A percentile compares a stretch with the other conserved stretches of the same genome.
These are phyloP conservation scores for Trichophyton benhamiae DNA, from an alignment of 2,329 filamentous ascomycete genomes.

Conservation along the genomic window DNA sequence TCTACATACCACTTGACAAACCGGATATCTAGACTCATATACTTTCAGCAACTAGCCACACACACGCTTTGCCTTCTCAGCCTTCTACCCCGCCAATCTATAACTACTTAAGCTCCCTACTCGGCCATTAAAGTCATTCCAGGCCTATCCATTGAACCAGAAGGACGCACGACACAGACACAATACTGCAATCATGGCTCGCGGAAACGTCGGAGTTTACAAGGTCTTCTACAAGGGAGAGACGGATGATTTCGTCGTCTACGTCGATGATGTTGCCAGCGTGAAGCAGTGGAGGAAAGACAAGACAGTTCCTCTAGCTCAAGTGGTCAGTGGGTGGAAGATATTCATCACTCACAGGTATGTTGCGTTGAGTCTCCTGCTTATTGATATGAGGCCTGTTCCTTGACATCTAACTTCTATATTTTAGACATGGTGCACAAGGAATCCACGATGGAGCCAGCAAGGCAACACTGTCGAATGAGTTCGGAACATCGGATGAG, in stretches of 20 bases:
- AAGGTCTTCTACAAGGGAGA: slow-evolving; percentile 81
- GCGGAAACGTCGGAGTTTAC: slow-evolving; percentile 55
- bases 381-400: slow-evolving; percentile 2
- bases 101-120: neutral
- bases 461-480: slow-evolving; percentile 61
- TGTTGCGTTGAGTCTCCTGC: slow-evolving; percentile 27
- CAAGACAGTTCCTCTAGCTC: slow-evolving; percentile 62
- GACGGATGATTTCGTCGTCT: slow-evolving; percentile 56
- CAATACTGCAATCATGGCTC: slow-evolving; percentile 44
- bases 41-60: neutral
- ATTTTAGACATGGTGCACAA: slow-evolving; percentile 65
- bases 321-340: slow-evolving; percentile 81
- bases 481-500: slow-evolving; percentile 71
- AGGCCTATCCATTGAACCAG: neutral
- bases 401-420: neutral
- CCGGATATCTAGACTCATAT: neutral
- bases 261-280: slow-evolving; percentile 47
- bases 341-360: slow-evolving; percentile 84
- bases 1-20: too few species aligned
- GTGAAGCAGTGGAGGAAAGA: slow-evolving; percentile 76
- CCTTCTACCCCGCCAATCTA: slow-evolving; percentile 1
- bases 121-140: neutral
- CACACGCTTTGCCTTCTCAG: neutral
- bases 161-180: neutral
- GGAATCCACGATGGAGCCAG: slow-evolving; percentile 66